These are phyloP conservation scores for Fusarium subglutinans DNA, from an alignment of 2,329 filamentous ascomycete genomes.

Conservation along the genomic window DNA sequence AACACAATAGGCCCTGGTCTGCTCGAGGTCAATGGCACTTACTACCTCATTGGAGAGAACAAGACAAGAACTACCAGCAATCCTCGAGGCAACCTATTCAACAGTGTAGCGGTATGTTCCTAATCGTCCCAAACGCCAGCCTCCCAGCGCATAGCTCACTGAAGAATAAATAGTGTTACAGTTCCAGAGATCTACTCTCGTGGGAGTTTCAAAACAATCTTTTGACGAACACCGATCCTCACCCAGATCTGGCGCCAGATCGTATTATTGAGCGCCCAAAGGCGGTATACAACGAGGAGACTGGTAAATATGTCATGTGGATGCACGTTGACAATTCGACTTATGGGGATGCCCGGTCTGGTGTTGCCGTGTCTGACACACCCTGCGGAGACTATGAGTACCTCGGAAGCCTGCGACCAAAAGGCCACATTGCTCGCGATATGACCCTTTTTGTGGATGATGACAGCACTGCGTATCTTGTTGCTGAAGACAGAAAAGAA, in stretches of 20 bases:
- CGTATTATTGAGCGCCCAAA: constrained; percentile 57
- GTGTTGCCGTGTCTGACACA: constrained; percentile 58
- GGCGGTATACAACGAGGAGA: constrained; percentile 71
- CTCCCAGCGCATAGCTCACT: not conserved
- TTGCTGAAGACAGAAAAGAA: not conserved
- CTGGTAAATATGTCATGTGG: constrained; percentile 71
- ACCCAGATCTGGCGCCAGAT: not conserved
- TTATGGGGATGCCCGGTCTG: constrained; percentile 72
- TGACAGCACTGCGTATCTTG: not conserved
- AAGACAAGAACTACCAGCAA: not conserved
- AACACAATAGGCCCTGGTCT: too few relatives aligned
- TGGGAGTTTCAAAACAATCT: not conserved
- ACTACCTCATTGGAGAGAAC: not conserved
- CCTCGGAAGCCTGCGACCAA: not conserved
- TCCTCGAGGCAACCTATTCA: not conserved
- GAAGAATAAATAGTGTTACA: not conserved
- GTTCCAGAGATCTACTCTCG: not conserved
- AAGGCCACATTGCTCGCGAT: not conserved
- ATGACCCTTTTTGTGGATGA: not conserved
- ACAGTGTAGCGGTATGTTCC: not conserved
- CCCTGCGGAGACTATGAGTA: not conserved
- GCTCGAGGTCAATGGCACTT: not conserved
- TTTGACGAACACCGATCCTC: not conserved
- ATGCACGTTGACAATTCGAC: constrained; percentile 71
- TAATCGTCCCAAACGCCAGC: not conserved